phyloP scores from a whole-genome alignment of 306 rosid genomes.

The Begonia fuchsioides region DNA sequence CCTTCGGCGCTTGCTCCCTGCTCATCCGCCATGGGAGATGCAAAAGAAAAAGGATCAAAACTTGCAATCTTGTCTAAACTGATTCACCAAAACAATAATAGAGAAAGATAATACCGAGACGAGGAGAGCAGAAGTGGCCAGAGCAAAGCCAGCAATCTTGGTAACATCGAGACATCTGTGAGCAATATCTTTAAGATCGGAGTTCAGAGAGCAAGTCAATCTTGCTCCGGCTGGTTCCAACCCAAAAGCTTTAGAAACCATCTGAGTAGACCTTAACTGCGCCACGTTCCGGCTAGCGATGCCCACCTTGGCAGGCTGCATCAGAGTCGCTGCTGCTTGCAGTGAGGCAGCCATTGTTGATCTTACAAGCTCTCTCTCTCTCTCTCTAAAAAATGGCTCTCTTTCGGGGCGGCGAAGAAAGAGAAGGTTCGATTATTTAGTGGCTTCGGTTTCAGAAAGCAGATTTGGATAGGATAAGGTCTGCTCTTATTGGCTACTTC shows the following conservation, averaged over 20 bases:
- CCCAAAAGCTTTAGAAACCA: constrained; percentile 32
- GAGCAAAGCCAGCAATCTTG: constrained; percentile 89
- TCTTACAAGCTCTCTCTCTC: background rate
- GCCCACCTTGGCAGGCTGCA: constrained; percentile 70
- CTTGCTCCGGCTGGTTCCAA: constrained; percentile 24
- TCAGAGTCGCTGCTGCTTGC: constrained; percentile 79
- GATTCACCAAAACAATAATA: too few species aligned
- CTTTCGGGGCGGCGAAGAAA: constrained; percentile 10
- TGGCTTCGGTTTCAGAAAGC: constrained; percentile 33
- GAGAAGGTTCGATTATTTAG: constrained; percentile 8
- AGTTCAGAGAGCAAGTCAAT: constrained; percentile 37
- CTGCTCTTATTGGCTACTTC: constrained; percentile 45
- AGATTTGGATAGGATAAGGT: constrained; percentile 79
- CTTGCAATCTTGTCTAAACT: too few species aligned
- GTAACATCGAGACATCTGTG: constrained; percentile 58
- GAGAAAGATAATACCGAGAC: constrained; percentile 52
- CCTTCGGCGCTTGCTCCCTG: too few species aligned
- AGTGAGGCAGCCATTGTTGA: constrained; percentile 74
- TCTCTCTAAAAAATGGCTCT: constrained; percentile 7
- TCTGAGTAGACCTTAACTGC: constrained; percentile 49
- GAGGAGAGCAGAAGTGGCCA: constrained; percentile 93
- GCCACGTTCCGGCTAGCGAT: constrained; percentile 5
- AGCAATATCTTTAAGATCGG: constrained; percentile 55
- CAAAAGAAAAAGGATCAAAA: too few species aligned
- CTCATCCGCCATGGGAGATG: too few species aligned